These are phyloP conservation scores for Tardiomyces blankii DNA, from an alignment of 1,139 yeast genomes.

Conservation along the genomic window DNA sequence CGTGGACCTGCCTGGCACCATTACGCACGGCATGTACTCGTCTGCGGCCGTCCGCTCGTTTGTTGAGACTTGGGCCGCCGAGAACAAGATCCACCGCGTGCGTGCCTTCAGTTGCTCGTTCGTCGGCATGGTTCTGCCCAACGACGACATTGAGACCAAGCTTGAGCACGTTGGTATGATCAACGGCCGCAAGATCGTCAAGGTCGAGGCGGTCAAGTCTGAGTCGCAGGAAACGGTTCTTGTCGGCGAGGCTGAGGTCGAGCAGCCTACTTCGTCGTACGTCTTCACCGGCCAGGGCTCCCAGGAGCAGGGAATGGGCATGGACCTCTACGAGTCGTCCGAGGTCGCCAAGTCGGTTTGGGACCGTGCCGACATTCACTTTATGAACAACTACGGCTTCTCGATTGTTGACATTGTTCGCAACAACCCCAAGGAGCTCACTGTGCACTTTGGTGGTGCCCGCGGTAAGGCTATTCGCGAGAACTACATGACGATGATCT, in stretches of 20 bases:
- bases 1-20: conserved; percentile 92
- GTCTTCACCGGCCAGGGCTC: conserved; percentile 99
- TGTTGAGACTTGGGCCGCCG: conserved; percentile 98
- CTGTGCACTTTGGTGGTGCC: conserved; percentile 96
- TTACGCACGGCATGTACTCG: conserved; percentile 98
- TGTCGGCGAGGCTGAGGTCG: conserved; percentile 95
- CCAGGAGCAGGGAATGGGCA: conserved; percentile 99
- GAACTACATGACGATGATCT: conserved; percentile 93
- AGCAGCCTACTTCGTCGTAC: conserved; percentile 92
- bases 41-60: conserved; percentile 90
- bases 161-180: conserved; percentile 98
- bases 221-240: conserved; percentile 62
- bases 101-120: conserved; percentile 87
- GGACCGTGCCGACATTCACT: conserved; percentile 96
- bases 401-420: conserved; percentile 90
- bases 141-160: conserved; percentile 76
- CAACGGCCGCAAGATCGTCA: conserved; percentile 94
- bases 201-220: conserved; percentile 78
- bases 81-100: conserved; percentile 90
- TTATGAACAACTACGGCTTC: conserved; percentile 90
- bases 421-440: conserved; percentile 91
- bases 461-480: conserved; percentile 92
- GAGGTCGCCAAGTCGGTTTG: conserved; percentile 91
- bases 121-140: conserved; percentile 96
- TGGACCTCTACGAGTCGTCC: conserved; percentile 89